A percentile compares a stretch with the other conserved stretches of the same genome.
phyloP scores from a whole-genome alignment of 441 rosid species.

The Corymbia citriodora region DNA sequence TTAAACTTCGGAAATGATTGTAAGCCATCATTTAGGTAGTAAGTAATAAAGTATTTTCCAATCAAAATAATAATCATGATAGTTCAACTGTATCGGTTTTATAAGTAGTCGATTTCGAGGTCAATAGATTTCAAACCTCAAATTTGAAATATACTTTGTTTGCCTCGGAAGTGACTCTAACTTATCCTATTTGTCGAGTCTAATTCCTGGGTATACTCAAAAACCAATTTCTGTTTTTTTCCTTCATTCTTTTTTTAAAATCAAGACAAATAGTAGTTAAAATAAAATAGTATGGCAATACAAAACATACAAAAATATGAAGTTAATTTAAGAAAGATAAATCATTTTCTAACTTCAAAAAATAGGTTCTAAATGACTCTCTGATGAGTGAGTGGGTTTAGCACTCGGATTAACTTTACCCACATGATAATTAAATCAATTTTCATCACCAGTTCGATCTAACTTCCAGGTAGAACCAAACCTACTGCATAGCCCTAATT shows the following conservation, averaged over 20 bases:
- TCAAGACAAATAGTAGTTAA: neutral
- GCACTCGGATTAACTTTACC: too few species aligned
- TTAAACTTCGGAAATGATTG: too few species aligned
- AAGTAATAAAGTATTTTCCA: too few species aligned
- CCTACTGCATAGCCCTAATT: neutral
- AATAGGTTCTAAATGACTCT: rapidly evolving
- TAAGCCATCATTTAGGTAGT: too few species aligned
- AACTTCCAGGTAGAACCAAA: neutral
- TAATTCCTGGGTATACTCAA: rapidly evolving
- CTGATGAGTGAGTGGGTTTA: rapidly evolving
- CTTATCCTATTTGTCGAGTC: rapidly evolving
- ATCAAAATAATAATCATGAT: too few species aligned
- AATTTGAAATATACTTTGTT: rapidly evolving
- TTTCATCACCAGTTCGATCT: neutral
- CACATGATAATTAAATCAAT: neutral
- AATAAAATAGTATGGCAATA: rapidly evolving
- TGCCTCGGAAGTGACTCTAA: neutral
- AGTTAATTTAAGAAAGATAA: neutral
- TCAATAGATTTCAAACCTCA: rapidly evolving
- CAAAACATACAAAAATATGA: neutral
- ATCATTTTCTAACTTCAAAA: neutral
- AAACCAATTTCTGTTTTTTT: neutral
- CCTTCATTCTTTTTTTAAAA: too few species aligned
- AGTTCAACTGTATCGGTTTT: neutral
- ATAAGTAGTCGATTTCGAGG: neutral